Percentiles rank a stretch among this genome's conserved stretches.
Conservation (phyloP, 371 early-diverging fungal species). For the Racocetra persica region DNA sequence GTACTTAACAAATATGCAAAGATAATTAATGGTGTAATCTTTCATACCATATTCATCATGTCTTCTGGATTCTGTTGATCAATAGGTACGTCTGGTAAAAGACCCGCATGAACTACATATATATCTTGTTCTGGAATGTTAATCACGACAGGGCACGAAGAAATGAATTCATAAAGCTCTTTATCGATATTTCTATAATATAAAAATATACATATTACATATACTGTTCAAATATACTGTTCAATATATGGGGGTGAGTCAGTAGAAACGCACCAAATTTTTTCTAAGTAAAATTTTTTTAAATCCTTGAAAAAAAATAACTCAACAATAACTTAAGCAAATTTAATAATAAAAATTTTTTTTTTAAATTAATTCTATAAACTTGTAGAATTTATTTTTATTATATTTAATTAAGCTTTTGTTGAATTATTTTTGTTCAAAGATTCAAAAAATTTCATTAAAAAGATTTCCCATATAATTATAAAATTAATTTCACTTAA, state of each 20-base stretch:
- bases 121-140: conserved; percentile 61
- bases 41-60: conserved; percentile 63
- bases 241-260: no score
- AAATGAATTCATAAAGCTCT: conserved; percentile 64
- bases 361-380: no score
- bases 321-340: no score
- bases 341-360: no score
- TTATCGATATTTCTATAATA: conserved; percentile 58
- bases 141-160: conserved; percentile 66
- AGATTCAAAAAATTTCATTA: no score
- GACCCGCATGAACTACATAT: conserved; percentile 71
- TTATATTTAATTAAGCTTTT: no score
- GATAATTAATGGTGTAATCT: background rate
- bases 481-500: background rate
- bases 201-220: background rate
- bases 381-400: no score
- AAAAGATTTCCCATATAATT: no score
- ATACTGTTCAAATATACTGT: background rate
- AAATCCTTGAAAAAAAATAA: no score
- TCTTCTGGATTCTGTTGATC: conserved; percentile 60
- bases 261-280: no score
- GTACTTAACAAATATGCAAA: background rate
- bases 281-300: no score
- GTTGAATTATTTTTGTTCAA: no score
- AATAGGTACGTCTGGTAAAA: conserved; percentile 61